Percentiles rank a stretch among this genome's conserved stretches.
Evolutionary conservation across 2,329 filamentous ascomycete species (phyloP).

Genomic region (Xylariomycetidae sp.): DNA sequence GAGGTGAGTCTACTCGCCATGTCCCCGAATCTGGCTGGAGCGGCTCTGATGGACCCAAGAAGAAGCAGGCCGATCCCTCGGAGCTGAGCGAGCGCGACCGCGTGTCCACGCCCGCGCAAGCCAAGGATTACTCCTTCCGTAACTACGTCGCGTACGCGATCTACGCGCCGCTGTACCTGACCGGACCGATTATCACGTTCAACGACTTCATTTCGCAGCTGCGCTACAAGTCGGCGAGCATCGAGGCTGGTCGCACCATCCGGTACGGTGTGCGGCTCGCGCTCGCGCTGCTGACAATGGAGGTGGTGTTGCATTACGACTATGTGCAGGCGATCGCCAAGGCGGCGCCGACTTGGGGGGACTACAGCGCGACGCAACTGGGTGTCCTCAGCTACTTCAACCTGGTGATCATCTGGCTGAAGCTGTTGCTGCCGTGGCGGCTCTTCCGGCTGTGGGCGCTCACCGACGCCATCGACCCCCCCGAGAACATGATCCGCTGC

Average conservation of each 20-base stretch:
- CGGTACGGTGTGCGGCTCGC: conserved; percentile 81
- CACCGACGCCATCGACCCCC: conserved; percentile 84
- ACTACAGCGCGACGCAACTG: conserved; percentile 82
- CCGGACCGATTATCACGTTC: conserved; percentile 92
- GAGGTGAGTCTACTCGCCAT: conserved; percentile 58
- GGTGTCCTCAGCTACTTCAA: conserved; percentile 92
- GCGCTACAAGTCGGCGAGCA: conserved; percentile 65
- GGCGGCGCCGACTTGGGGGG: conserved; percentile 68
- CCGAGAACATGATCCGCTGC: conserved; percentile 97
- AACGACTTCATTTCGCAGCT: conserved; percentile 94
- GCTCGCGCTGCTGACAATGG: conserved; percentile 78
- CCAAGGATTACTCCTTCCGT: conserved; percentile 67
- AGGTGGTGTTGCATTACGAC: conserved; percentile 83
- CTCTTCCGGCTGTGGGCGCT: conserved; percentile 97
- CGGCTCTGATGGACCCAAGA: conserved; percentile 69
- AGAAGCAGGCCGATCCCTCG: conserved; percentile 89
- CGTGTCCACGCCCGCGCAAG: conserved; percentile 66
- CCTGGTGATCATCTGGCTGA: conserved; percentile 95
- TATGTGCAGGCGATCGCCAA: conserved; percentile 93
- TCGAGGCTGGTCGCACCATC: conserved; percentile 63
- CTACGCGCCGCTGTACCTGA: conserved; percentile 88
- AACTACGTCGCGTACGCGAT: conserved; percentile 87
- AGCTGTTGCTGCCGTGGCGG: conserved; percentile 94
- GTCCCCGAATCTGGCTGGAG: neutral
- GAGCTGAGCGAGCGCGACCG: conserved; percentile 86